These are phyloP conservation scores for Phalaenopsis hybrid DNA, from an alignment of 116 monocot species.

Conservation along the genomic window DNA sequence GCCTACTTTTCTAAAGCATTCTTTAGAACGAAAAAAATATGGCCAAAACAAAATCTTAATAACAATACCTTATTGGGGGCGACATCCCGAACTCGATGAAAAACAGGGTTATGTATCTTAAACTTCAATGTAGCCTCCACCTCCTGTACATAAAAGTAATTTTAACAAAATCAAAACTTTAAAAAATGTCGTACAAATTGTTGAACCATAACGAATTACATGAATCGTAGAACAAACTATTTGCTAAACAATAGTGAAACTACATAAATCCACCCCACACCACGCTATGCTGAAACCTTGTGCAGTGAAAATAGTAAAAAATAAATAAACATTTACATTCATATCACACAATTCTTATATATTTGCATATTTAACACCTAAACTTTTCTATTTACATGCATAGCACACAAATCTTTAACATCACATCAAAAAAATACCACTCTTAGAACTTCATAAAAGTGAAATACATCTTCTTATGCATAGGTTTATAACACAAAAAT, in stretches of 20 bases:
- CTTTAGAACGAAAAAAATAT: not conserved
- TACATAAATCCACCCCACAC: not conserved
- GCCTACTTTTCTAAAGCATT: too few species aligned
- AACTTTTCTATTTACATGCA: too few species aligned
- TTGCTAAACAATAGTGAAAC: not conserved
- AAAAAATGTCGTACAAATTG: not conserved
- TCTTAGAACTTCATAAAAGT: too few species aligned
- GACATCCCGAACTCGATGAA: conserved; percentile 84
- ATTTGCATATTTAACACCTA: too few species aligned
- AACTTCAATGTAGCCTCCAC: conserved; percentile 51
- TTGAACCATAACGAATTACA: not conserved
- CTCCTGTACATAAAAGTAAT: conserved; percentile 37
- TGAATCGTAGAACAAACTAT: not conserved
- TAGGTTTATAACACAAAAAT: too few species aligned
- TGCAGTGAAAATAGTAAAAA: not conserved
- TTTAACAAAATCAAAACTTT: not conserved
- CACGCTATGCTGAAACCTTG: not conserved
- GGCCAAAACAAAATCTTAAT: not conserved
- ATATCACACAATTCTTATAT: not conserved
- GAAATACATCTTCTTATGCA: too few species aligned
- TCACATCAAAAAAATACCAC: too few species aligned
- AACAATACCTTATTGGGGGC: conserved; percentile 87
- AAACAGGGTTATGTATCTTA: conserved; percentile 51
- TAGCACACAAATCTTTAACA: too few species aligned
- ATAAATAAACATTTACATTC: not conserved